Conservation (phyloP, 2,329 filamentous ascomycete genomes). For the Aspergillus transmontanensis region DNA sequence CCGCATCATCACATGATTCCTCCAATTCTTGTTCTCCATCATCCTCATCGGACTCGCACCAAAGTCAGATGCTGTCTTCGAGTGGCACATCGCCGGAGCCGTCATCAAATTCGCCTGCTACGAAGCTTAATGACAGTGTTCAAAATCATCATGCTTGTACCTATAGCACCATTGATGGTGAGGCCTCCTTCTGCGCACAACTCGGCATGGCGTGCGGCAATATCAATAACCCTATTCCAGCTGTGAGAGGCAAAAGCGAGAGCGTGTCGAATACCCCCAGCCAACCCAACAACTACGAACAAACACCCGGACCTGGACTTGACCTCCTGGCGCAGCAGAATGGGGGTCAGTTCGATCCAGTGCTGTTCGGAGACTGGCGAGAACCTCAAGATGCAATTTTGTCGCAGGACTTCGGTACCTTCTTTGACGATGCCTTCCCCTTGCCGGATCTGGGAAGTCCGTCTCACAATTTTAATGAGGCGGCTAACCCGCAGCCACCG, state of each 20-base stretch:
- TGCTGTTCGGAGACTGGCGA: conserved; percentile 88
- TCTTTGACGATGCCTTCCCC: conserved; percentile 77
- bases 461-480: conserved; percentile 63
- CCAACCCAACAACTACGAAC: conserved; percentile 19
- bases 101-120: conserved; percentile 43
- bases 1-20: conserved; percentile 27
- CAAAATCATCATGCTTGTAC: conserved; percentile 32
- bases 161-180: conserved; percentile 40
- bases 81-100: conserved; percentile 54
- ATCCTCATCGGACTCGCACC: conserved; percentile 52
- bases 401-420: conserved; percentile 70
- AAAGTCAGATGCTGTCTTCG: conserved; percentile 47
- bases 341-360: conserved; percentile 83
- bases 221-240: conserved; percentile 47
- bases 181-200: conserved; percentile 48
- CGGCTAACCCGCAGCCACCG: conserved; percentile 33
- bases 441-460: conserved; percentile 76
- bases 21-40: conserved; percentile 51
- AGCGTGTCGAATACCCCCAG: conserved; percentile 32
- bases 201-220: conserved; percentile 50
- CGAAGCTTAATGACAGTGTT: conserved; percentile 33
- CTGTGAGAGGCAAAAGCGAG: conserved; percentile 35
- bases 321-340: conserved; percentile 81
- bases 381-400: conserved; percentile 84
- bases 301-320: conserved; percentile 36